Percentiles rank a stretch among this genome's conserved stretches.
phyloP scores from a whole-genome alignment of 768 basidiomycete genomes.

The Russula lepida region DNA sequence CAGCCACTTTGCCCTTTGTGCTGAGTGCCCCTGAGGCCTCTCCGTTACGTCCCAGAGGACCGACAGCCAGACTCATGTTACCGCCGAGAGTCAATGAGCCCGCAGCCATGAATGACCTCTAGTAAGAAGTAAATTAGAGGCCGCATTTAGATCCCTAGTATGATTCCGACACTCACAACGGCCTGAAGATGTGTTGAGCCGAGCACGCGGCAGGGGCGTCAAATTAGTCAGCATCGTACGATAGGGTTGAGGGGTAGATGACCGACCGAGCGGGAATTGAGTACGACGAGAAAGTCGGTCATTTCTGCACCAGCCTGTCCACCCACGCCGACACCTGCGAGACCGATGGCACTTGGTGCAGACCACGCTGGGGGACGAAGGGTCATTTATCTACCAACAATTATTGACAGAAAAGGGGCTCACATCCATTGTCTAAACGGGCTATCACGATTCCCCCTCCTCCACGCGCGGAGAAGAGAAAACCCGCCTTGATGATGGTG shows the following conservation, averaged over 20 bases:
- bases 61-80: constrained; percentile 81
- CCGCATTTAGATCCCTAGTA: background rate
- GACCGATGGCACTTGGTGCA: constrained; percentile 89
- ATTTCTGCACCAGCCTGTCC: constrained; percentile 77
- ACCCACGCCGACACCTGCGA: constrained; percentile 84
- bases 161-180: constrained; percentile 43
- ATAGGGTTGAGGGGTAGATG: background rate
- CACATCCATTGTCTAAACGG: constrained; percentile 69
- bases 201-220: background rate
- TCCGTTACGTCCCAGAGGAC: constrained; percentile 91
- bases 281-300: constrained; percentile 84
- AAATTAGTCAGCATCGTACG: constrained; percentile 8
- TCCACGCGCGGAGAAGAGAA: constrained; percentile 66
- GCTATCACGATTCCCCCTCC: constrained; percentile 89
- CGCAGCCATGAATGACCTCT: constrained; percentile 89
- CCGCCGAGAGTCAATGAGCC: constrained; percentile 88
- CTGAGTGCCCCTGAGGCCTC: constrained; percentile 83
- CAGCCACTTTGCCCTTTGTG: constrained; percentile 78
- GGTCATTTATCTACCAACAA: background rate
- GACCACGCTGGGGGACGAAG: constrained; percentile 64
- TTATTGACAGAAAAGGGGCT: constrained; percentile 28
- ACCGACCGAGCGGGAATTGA: constrained; percentile 73
- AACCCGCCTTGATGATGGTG: constrained; percentile 68
- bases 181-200: constrained; percentile 34
- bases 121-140: background rate